A percentile compares a stretch with the other conserved stretches of the same genome.
Conservation (phyloP, 306 rosid species). For the Fragaria iinumae region DNA sequence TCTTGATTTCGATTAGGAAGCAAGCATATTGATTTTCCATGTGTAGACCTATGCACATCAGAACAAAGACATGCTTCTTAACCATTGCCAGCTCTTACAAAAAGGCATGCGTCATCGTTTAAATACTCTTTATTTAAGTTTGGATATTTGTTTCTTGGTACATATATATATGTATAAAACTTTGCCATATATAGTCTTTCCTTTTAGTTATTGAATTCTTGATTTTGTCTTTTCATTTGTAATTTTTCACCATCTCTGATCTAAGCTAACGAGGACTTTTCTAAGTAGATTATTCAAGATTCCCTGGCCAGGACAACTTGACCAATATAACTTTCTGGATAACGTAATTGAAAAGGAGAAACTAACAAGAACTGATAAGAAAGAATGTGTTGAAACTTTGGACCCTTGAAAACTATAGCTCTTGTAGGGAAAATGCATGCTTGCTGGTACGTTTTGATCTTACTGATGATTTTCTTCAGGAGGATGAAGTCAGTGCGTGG, state of each 20-base stretch:
- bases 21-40: not conserved
- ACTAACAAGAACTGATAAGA: not conserved
- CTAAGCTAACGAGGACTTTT: not conserved
- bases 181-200: not conserved
- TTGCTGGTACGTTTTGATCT: not conserved
- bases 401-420: not conserved
- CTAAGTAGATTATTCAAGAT: not conserved
- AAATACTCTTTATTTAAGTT: too few relatives aligned
- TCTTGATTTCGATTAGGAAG: not conserved
- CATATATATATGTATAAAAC: too few relatives aligned
- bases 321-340: not conserved
- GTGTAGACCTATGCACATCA: not conserved
- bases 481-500: not conserved
- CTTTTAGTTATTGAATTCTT: not conserved
- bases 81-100: too few relatives aligned
- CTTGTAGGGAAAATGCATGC: not conserved
- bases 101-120: too few relatives aligned
- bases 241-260: not conserved
- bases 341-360: not conserved
- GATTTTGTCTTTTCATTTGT: not conserved
- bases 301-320: not conserved
- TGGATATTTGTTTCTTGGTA: too few relatives aligned
- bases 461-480: not conserved
- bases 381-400: not conserved
- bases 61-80: not conserved